Conservation (phyloP, 176 grass and related monocot genomes). For the Thalia dealbata region DNA sequence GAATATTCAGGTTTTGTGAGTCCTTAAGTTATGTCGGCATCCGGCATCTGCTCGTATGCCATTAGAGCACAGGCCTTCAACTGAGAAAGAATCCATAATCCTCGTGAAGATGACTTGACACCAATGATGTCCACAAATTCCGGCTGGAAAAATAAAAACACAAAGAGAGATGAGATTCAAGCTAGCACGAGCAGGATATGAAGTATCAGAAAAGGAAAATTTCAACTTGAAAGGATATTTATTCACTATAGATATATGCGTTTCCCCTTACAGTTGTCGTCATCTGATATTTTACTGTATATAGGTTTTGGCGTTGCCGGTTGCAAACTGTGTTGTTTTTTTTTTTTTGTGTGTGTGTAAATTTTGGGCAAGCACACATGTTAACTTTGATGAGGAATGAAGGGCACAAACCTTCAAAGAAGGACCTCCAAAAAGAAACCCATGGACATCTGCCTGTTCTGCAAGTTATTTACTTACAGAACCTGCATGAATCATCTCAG, state of each 20-base stretch:
- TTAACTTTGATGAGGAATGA: too few species aligned
- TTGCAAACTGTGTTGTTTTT: not conserved
- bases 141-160: too few species aligned
- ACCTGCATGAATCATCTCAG: not conserved
- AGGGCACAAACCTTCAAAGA: constrained; percentile 11
- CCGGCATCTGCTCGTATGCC: too few species aligned
- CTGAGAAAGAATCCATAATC: not conserved
- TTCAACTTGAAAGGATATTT: not conserved
- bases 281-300: not conserved
- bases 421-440: constrained; percentile 18
- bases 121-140: constrained; percentile 82
- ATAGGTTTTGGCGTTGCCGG: not conserved
- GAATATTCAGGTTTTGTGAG: too few species aligned
- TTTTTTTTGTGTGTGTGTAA: too few species aligned
- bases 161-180: constrained; percentile 7
- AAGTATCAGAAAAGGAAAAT: too few species aligned
- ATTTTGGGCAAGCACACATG: too few species aligned
- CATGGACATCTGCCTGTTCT: constrained; percentile 15
- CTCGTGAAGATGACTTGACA: constrained; percentile 39
- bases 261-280: too few species aligned
- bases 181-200: not conserved
- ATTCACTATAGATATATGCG: not conserved
- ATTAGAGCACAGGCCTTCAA: too few species aligned
- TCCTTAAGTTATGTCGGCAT: too few species aligned
- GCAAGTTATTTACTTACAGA: constrained; percentile 16